phyloP scores from a whole-genome alignment of 441 rosid species.

The Aleurites moluccanus region DNA sequence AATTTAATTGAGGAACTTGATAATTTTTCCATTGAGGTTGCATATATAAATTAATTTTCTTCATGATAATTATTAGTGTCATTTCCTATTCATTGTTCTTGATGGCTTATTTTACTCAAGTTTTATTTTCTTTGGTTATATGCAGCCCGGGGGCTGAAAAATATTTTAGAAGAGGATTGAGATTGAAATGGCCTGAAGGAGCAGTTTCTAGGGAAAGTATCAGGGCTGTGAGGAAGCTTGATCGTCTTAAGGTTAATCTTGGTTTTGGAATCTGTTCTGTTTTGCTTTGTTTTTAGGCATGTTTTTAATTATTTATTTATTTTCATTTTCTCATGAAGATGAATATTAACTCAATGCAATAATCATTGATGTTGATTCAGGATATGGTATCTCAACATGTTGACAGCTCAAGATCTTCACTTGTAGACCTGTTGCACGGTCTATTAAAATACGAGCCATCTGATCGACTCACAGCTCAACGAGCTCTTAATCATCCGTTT shows the following conservation, averaged over 20 bases:
- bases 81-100: background rate
- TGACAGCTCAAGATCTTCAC: conserved; percentile 42
- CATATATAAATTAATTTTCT: background rate
- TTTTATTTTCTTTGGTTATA: background rate
- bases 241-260: conserved; percentile 52
- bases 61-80: background rate
- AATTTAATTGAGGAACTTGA: background rate
- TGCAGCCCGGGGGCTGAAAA: conserved; percentile 73
- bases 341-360: background rate
- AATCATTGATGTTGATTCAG: conserved; percentile 37
- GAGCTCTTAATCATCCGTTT: conserved; percentile 73
- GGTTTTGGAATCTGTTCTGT: background rate
- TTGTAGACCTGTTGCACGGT: conserved; percentile 54
- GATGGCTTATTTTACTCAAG: background rate
- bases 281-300: background rate
- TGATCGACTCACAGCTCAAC: conserved; percentile 61
- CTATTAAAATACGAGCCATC: conserved; percentile 65
- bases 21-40: background rate
- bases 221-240: conserved; percentile 75
- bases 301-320: background rate
- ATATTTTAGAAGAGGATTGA: conserved; percentile 59
- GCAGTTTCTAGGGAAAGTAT: conserved; percentile 79
- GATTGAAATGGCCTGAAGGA: conserved; percentile 86
- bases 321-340: background rate
- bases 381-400: conserved; percentile 47